These are phyloP conservation scores for Cryptosporidium canis DNA, from an alignment of 169 alveolate species.

Conservation along the genomic window DNA sequence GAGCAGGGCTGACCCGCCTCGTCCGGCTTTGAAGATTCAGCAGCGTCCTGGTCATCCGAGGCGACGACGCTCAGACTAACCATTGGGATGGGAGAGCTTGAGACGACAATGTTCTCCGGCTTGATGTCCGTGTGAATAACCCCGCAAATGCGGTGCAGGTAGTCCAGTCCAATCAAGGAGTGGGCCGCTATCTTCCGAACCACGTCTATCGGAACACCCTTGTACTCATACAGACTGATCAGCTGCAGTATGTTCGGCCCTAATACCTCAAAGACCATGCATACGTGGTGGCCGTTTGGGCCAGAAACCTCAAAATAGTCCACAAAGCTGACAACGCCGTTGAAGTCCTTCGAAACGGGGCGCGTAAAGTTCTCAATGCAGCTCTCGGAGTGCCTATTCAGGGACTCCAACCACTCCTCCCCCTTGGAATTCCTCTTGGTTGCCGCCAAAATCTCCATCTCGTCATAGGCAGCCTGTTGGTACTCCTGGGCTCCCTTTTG, in stretches of 20 bases:
- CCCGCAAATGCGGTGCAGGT: slow-evolving; percentile 94
- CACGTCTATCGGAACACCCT: slow-evolving; percentile 94
- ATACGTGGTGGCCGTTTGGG: slow-evolving; percentile 97
- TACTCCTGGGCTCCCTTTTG: slow-evolving; percentile 96
- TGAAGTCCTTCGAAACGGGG: slow-evolving; percentile 72
- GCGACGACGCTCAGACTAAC: slow-evolving; percentile 45
- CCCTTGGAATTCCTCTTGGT: slow-evolving; percentile 80
- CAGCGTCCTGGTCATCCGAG: slow-evolving; percentile 71
- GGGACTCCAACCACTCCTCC: slow-evolving; percentile 83
- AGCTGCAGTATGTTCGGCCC: slow-evolving; percentile 97
- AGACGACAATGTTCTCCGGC: slow-evolving; percentile 96
- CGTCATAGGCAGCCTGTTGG: slow-evolving; percentile 98
- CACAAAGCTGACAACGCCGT: slow-evolving; percentile 92
- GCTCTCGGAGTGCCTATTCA: slow-evolving; percentile 11
- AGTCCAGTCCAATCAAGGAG: slow-evolving; percentile 96
- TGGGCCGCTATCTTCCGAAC: slow-evolving; percentile 95
- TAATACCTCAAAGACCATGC: slow-evolving; percentile 97
- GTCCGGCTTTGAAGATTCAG: background rate
- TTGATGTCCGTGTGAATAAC: slow-evolving; percentile 99
- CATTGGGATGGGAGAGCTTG: slow-evolving; percentile 60
- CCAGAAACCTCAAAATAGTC: slow-evolving; percentile 95
- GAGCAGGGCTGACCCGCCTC: background rate
- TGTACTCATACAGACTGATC: slow-evolving; percentile 93
- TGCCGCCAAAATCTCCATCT: slow-evolving; percentile 91
- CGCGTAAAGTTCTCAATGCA: slow-evolving; percentile 18